Conservation (phyloP, 2,329 filamentous ascomycete genomes). For the Arthrobotrys sinensis region DNA sequence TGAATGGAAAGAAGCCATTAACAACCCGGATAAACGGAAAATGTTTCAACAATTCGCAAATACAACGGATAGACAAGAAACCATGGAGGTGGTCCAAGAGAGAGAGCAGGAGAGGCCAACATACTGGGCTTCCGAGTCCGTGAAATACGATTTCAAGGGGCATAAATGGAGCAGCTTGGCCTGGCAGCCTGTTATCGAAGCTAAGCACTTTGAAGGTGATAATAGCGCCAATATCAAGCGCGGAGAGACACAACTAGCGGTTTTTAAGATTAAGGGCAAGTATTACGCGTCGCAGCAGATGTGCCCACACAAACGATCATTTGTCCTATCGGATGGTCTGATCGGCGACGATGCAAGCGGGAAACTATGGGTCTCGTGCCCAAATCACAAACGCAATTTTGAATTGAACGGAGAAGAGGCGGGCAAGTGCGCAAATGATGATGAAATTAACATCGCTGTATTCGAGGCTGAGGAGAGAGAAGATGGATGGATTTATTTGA, state of each 20-base stretch:
- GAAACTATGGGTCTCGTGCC: conserved; percentile 88
- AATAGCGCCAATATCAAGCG: conserved; percentile 83
- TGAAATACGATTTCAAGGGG: conserved; percentile 80
- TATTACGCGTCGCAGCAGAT: conserved; percentile 93
- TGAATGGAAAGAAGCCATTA: conserved; percentile 89
- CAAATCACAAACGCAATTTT: conserved; percentile 91
- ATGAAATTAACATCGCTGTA: conserved; percentile 82
- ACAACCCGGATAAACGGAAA: conserved; percentile 76
- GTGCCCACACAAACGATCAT: conserved; percentile 93
- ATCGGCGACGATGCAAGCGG: conserved; percentile 76
- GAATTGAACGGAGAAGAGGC: conserved; percentile 77
- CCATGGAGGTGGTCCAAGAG: conserved; percentile 80
- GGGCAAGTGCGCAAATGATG: conserved; percentile 82
- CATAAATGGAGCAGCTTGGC: conserved; percentile 76
- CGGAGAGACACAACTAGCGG: conserved; percentile 87
- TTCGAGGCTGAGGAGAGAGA: conserved; percentile 82
- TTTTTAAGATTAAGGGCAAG: conserved; percentile 85
- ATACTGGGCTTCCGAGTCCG: conserved; percentile 81
- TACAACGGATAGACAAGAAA: conserved; percentile 79
- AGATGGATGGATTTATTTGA: conserved; percentile 84
- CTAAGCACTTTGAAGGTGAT: conserved; percentile 77
- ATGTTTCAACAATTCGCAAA: conserved; percentile 89
- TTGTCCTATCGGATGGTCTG: conserved; percentile 88
- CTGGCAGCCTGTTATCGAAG: conserved; percentile 85
- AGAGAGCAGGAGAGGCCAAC: conserved; percentile 81